Evolutionary conservation across 352 stramenopile genomes (phyloP).

Genomic region (Phytopythium helicoides): DNA sequence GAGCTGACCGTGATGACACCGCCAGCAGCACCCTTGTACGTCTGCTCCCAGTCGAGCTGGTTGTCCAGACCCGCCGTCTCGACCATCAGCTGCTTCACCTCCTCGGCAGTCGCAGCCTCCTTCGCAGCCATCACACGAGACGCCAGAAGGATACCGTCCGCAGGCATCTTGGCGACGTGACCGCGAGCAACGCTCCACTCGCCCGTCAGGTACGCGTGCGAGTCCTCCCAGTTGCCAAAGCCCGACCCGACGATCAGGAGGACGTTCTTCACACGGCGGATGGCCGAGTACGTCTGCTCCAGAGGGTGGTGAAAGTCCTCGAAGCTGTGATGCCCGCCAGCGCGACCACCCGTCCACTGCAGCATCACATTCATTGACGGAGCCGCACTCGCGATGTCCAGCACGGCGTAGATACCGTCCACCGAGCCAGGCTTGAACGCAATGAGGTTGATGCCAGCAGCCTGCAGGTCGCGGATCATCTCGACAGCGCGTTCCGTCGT

Average conservation of each 20-base stretch:
- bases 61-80: slow-evolving; percentile 68
- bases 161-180: slow-evolving; percentile 64
- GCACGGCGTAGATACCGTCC: slow-evolving; percentile 68
- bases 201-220: slow-evolving; percentile 74
- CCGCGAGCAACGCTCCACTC: slow-evolving; percentile 73
- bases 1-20: slow-evolving; percentile 82
- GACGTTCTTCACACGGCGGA: slow-evolving; percentile 76
- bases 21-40: slow-evolving; percentile 63
- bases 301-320: slow-evolving; percentile 87
- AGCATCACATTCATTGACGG: slow-evolving; percentile 81
- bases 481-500: slow-evolving; percentile 77
- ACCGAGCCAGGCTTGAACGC: slow-evolving; percentile 84
- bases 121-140: slow-evolving; percentile 87
- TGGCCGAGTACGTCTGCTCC: slow-evolving; percentile 67
- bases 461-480: slow-evolving; percentile 68
- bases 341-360: slow-evolving; percentile 85
- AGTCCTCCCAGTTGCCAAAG: slow-evolving; percentile 85
- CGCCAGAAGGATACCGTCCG: slow-evolving; percentile 76
- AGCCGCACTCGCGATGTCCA: slow-evolving; percentile 65
- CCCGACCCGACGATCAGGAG: slow-evolving; percentile 85
- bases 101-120: slow-evolving; percentile 77
- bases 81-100: slow-evolving; percentile 86
- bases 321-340: slow-evolving; percentile 86
- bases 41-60: slow-evolving; percentile 77
- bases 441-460: slow-evolving; percentile 74